phyloP scores from a whole-genome alignment of 495 filamentous ascomycete genomes.

The Penicillium steckii region DNA sequence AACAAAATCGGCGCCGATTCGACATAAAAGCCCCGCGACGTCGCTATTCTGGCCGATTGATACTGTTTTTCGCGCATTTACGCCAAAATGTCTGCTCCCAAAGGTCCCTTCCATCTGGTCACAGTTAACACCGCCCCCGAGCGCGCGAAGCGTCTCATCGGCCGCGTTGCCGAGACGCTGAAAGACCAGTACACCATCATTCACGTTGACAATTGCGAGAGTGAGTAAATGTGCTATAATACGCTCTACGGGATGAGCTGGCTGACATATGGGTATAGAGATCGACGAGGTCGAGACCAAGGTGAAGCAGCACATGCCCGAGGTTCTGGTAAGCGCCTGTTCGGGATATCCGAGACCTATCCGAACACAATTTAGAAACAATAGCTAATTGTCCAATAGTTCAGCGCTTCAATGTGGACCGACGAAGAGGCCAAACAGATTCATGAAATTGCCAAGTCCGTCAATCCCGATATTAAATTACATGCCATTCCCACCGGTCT shows the following conservation, averaged over 20 bases:
- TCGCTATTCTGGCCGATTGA: constrained; percentile 1
- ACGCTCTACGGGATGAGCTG: neutral
- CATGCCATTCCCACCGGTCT: constrained; percentile 63
- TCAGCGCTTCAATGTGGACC: constrained; percentile 70
- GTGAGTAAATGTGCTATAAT: constrained; percentile 32
- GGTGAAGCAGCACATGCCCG: constrained; percentile 47
- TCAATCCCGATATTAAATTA: constrained; percentile 52
- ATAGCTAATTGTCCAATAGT: constrained; percentile 32
- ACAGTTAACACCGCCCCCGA: constrained; percentile 70
- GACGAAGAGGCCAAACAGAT: constrained; percentile 55
- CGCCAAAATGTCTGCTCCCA: constrained; percentile 43
- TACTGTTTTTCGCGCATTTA: neutral
- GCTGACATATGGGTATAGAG: constrained; percentile 24
- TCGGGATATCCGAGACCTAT: constrained; percentile 12
- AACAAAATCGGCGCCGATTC: constrained; percentile 4
- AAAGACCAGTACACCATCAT: constrained; percentile 60
- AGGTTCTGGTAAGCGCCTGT: constrained; percentile 45
- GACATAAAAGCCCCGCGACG: constrained; percentile 18
- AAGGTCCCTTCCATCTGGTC: constrained; percentile 60
- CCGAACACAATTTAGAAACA: neutral
- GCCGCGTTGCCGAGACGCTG: constrained; percentile 54
- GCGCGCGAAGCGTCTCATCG: constrained; percentile 60
- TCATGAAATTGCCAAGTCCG: constrained; percentile 50
- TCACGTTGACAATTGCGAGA: constrained; percentile 57
- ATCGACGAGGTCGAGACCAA: constrained; percentile 53